Conservation (phyloP, 2,329 filamentous ascomycete genomes). For the Apiospora saccharicola region DNA sequence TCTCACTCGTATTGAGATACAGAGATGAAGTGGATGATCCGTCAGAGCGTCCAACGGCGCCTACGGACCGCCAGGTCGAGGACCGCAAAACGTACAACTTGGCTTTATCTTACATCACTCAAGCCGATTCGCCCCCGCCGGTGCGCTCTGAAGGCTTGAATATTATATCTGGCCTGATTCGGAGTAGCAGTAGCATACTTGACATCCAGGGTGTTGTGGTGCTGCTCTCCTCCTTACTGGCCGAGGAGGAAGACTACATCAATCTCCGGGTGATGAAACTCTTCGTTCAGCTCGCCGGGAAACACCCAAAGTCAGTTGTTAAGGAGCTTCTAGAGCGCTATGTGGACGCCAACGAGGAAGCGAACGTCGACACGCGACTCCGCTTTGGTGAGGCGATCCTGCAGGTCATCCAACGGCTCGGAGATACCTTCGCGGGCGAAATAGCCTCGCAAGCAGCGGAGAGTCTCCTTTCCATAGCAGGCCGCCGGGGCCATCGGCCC, state of each 20-base stretch:
- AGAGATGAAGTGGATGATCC: conserved; percentile 60
- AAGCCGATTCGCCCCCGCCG: conserved; percentile 67
- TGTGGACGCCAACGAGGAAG: conserved; percentile 67
- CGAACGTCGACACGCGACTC: conserved; percentile 68
- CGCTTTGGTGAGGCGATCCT: conserved; percentile 73
- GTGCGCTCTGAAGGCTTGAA: conserved; percentile 72
- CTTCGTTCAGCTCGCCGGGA: conserved; percentile 66
- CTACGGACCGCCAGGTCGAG: conserved; percentile 59
- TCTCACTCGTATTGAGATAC: conserved; percentile 63
- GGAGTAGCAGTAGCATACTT: conserved; percentile 61
- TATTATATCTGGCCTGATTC: conserved; percentile 65
- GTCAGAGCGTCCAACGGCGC: conserved; percentile 46
- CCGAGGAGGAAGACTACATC: conserved; percentile 75
- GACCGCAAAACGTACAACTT: conserved; percentile 69
- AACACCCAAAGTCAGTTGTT: conserved; percentile 68
- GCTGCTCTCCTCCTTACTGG: conserved; percentile 68
- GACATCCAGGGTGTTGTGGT: conserved; percentile 72
- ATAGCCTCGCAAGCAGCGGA: conserved; percentile 60
- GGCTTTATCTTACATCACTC: conserved; percentile 69
- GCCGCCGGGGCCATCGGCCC: conserved; percentile 66
- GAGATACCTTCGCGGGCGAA: conserved; percentile 62
- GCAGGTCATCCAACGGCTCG: conserved; percentile 68
- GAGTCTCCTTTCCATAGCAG: conserved; percentile 68
- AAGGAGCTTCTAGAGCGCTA: conserved; percentile 73
- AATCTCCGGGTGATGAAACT: conserved; percentile 73